Percentiles rank a stretch among this genome's conserved stretches.
Evolutionary conservation across 2,329 filamentous ascomycete species (phyloP).

Genomic region (Talaromyces islandicus): DNA sequence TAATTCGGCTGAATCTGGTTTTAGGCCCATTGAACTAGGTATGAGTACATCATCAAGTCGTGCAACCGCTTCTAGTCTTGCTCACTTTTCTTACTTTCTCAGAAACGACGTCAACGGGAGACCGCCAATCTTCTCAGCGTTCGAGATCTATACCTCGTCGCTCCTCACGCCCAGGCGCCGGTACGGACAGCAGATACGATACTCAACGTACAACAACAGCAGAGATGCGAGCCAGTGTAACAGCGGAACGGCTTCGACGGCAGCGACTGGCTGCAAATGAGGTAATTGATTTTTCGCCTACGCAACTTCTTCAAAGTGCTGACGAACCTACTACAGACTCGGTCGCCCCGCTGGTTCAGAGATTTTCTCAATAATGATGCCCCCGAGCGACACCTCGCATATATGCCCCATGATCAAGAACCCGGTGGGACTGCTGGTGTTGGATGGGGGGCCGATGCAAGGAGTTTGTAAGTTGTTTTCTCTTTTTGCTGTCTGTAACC

Average conservation of each 20-base stretch:
- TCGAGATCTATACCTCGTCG: slow-evolving; percentile 31
- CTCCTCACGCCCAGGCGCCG: slow-evolving; percentile 20
- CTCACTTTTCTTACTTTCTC: slow-evolving; percentile 13
- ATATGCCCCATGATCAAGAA: slow-evolving; percentile 28
- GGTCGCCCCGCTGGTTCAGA: slow-evolving; percentile 33
- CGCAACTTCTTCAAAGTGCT: slow-evolving; percentile 15
- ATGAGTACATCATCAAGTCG: slow-evolving; percentile 1
- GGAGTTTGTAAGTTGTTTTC: slow-evolving; percentile 36
- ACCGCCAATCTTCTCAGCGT: slow-evolving; percentile 23
- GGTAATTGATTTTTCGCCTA: slow-evolving; percentile 23
- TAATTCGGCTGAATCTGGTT: slow-evolving; percentile 18
- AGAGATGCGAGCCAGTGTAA: slow-evolving; percentile 33
- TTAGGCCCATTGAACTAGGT: slow-evolving; percentile 17
- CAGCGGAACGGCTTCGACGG: slow-evolving; percentile 33
- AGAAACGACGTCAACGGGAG: slow-evolving; percentile 14
- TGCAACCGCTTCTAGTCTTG: slow-evolving; percentile 15
- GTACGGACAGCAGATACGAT: slow-evolving; percentile 22
- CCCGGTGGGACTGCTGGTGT: slow-evolving; percentile 41
- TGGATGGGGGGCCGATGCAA: slow-evolving; percentile 42
- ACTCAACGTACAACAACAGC: slow-evolving; percentile 22
- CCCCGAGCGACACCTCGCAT: slow-evolving; percentile 22
- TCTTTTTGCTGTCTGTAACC: neutral
- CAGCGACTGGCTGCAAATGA: slow-evolving; percentile 32
- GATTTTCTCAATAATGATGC: slow-evolving; percentile 30
- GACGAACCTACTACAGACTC: slow-evolving; percentile 17